Conservation (phyloP, 164 flowering plant genomes). For the Liquidambar formosana region DNA sequence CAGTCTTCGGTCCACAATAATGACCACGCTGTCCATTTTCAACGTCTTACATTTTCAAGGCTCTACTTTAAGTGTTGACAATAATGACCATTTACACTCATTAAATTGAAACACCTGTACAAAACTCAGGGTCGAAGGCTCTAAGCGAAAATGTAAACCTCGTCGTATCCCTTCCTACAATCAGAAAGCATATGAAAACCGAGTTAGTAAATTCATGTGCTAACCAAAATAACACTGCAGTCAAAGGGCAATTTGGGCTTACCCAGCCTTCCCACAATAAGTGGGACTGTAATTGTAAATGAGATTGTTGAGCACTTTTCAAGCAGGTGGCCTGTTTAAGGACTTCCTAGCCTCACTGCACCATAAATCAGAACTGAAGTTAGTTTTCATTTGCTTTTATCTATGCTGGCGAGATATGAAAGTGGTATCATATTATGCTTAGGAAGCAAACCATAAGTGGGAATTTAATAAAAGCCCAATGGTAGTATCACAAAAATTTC, state of each 20-base stretch:
- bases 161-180: slow-evolving; percentile 78
- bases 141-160: slow-evolving; percentile 68
- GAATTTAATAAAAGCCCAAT: no score
- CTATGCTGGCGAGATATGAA: no score
- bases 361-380: slow-evolving; percentile 1
- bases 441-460: neutral
- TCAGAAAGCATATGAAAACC: neutral
- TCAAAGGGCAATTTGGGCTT: slow-evolving; percentile 17
- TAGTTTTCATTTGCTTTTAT: neutral
- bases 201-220: neutral
- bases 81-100: neutral
- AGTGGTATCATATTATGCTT: neutral
- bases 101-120: neutral
- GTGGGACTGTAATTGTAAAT: slow-evolving; percentile 95
- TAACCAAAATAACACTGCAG: neutral
- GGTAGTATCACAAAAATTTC: no score
- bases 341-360: slow-evolving; percentile 95
- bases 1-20: no score
- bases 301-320: slow-evolving; percentile 68
- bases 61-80: neutral
- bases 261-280: slow-evolving; percentile 91
- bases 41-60: no score
- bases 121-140: neutral
- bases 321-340: slow-evolving; percentile 63
- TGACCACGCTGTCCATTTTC: no score